Evolutionary conservation across 192 early-diverging fungal genomes (phyloP), one percentile per base, ranked within the genome.

Genomic region (Coemansia sp.): DNA sequence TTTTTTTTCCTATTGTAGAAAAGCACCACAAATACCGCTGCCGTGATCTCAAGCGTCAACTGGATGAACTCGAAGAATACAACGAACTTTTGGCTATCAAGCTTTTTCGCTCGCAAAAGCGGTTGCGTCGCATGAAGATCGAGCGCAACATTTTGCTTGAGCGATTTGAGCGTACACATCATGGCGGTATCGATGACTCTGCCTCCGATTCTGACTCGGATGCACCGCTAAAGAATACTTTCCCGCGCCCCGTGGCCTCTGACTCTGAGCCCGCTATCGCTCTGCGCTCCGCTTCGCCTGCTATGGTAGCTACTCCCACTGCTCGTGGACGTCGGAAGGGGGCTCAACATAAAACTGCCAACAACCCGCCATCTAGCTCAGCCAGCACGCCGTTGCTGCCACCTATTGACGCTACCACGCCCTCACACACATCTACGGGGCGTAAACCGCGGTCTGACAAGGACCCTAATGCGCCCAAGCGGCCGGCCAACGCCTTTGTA

Each of bases 1-100:
- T 31, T 14, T 34, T 36, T 59, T 51, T 59, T 34, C 15, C 29
- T 36, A 23, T 41, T 64, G 62, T 84, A 84, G 81, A 84, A 32
- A 78, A 78, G 63, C 81, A 76, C 62, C 80, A 83, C 75, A 83
- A 83, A 51, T 83, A 83, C 70, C 72, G 76, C 29, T 83, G 81
- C 57, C 72, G 76, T 44, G 81, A 83, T 46, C 65, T 83, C 67
- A 75, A 74, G 69, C 81, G 76, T 32, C 81, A 83, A 64, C 73
- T 83, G 41, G 76, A 75, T 45, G 81, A 83, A 73, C 81, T 83
- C 17, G 81, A 83, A 36, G 81, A 75, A 44, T 83, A 83, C 76
- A 83, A 83, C 64, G 76, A 83, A 48, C 66, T 71, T 3, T 53
- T 83, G 45, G 81, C 73, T 4, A 65, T 83, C 51, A 83, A 77